A percentile compares a stretch with the other conserved stretches of the same genome.
Evolutionary conservation across 2,329 filamentous ascomycete species (phyloP).

Genomic region (Alternaria infectoria): DNA sequence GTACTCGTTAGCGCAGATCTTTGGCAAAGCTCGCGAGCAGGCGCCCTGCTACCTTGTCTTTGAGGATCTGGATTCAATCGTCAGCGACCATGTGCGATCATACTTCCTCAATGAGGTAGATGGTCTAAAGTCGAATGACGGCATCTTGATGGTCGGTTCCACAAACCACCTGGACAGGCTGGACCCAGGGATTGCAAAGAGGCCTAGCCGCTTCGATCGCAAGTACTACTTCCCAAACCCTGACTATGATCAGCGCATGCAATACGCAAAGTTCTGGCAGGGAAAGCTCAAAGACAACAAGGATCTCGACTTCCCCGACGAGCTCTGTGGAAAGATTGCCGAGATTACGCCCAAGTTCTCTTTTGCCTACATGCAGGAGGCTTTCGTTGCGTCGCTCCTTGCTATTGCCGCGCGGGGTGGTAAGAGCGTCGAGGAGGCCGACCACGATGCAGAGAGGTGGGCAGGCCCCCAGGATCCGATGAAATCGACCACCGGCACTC

Average conservation of each 20-base stretch:
- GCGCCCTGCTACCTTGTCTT: conserved; percentile 75
- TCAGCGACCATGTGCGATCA: conserved; percentile 64
- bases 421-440: conserved; percentile 13
- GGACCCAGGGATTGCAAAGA: conserved; percentile 66
- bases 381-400: conserved; percentile 51
- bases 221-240: conserved; percentile 56
- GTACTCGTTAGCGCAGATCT: conserved; percentile 48
- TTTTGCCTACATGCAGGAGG: conserved; percentile 57
- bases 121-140: conserved; percentile 71
- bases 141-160: conserved; percentile 72
- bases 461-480: conserved; percentile 39
- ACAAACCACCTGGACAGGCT: conserved; percentile 70
- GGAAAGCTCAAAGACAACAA: conserved; percentile 47
- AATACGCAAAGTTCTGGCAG: conserved; percentile 56
- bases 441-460: conserved; percentile 23
- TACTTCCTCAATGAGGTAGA: conserved; percentile 79
- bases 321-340: conserved; percentile 49
- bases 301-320: conserved; percentile 50
- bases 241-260: conserved; percentile 44
- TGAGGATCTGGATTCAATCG: conserved; percentile 73
- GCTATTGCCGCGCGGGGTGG: conserved; percentile 40
- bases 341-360: conserved; percentile 53
- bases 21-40: conserved; percentile 62
- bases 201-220: conserved; percentile 55
- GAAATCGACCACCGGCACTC: conserved; percentile 11